A percentile compares a stretch with the other conserved stretches of the same genome.
Conservation (phyloP, 2,329 filamentous ascomycete genomes). For the Incumbomyces delicatus region DNA sequence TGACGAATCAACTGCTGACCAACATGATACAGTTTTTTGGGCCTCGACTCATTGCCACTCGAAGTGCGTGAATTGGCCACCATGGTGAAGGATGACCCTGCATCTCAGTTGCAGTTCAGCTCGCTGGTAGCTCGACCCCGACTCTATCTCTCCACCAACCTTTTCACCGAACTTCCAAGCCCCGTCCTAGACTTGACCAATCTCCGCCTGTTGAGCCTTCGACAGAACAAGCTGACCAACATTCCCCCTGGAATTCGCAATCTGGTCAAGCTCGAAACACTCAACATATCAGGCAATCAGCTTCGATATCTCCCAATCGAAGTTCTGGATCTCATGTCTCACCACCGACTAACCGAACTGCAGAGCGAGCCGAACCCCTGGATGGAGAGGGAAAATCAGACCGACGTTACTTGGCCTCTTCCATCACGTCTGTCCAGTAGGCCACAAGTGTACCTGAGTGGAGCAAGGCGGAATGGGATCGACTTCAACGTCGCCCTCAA, state of each 20-base stretch:
- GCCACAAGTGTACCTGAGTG: neutral
- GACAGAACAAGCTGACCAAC: slow-evolving; percentile 35
- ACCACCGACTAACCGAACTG: slow-evolving; percentile 10
- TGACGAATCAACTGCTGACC: neutral
- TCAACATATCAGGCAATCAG: slow-evolving; percentile 38
- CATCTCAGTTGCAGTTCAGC: neutral
- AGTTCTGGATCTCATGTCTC: slow-evolving; percentile 30
- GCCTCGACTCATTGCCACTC: slow-evolving; percentile 10
- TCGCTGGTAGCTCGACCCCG: slow-evolving; percentile 32
- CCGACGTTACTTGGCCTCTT: neutral
- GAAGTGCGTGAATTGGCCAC: slow-evolving; percentile 12
- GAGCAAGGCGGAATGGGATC: slow-evolving; percentile 1
- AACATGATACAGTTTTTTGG: slow-evolving; percentile 7
- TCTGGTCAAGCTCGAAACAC: slow-evolving; percentile 32
- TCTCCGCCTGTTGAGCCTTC: slow-evolving; percentile 36
- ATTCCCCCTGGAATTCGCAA: slow-evolving; percentile 33
- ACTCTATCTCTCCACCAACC: slow-evolving; percentile 36
- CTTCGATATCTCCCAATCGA: slow-evolving; percentile 37
- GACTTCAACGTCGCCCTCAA: slow-evolving; percentile 19
- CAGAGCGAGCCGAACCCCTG: slow-evolving; percentile 16
- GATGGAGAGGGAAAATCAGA: neutral
- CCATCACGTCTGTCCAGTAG: neutral
- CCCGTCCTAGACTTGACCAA: slow-evolving; percentile 34
- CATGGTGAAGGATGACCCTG: slow-evolving; percentile 15
- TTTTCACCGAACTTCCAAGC: slow-evolving; percentile 27